Evolutionary conservation across 148 eudicot species (phyloP), one percentile per base, ranked within the genome.

Genomic region (Fallopia convolvulus): DNA sequence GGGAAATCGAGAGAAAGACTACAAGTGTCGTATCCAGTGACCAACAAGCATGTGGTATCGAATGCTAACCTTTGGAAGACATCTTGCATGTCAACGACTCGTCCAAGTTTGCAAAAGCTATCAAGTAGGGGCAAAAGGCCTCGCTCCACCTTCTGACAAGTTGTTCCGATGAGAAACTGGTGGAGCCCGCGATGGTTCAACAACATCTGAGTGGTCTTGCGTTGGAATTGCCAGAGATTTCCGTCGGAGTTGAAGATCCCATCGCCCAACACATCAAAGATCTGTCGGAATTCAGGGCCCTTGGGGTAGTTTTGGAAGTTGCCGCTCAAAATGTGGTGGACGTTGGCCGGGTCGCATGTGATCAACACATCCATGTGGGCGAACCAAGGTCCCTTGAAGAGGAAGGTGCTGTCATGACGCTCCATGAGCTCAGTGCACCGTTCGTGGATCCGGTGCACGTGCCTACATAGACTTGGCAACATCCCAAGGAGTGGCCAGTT

Each of bases 31-130:
- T 49, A 40, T 47, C 78, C 47, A 1, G 77, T 68, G 32, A 80
- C 32, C 9, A 55, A 1, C 75, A 39, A 66, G 44, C 70, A 80
- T 9, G 33, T 49, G 9, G 48, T 42, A 30, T 76, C 75, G 3
- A 68, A 76, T 2, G 80, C 47, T 23, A 50, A 26, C 71, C 75
- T 80, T 50, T 75, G 75, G 9, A 80, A 75, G 41, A 75, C 78
- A 66, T 80, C 74, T 80, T 75, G 55, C 78, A 80, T 48, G 52
- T 80, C 82, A 18, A 75, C 63, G 21, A 11, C 17, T 9, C 3
- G 12, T 58, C 47, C 60, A 2, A 52, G 56, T 3, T 15, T 14
- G 2, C 60, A 71, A 3, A 36, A 44, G 52, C 41, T 75, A 18
- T 80, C 53, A 1, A 76, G 79, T 23, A 71, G 71, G 20, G 47